phyloP scores from a whole-genome alignment of 2,329 filamentous ascomycete species.

The Aspergillus pseudotamarii region DNA sequence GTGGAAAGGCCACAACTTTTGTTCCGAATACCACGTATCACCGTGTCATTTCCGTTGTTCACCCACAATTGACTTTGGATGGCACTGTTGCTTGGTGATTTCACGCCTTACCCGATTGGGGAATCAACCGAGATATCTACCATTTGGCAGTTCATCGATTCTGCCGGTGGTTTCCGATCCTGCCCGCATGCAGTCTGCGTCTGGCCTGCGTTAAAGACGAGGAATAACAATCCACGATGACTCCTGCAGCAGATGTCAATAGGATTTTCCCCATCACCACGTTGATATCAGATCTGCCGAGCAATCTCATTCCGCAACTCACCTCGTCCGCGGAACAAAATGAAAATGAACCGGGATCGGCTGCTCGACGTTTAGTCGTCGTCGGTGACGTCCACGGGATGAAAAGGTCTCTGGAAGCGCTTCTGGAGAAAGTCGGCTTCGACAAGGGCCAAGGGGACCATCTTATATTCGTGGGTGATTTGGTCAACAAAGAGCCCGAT shows the following conservation, averaged over 20 bases:
- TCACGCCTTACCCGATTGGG: too few species aligned
- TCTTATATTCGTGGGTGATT: slow-evolving; percentile 23
- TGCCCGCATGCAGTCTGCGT: too few species aligned
- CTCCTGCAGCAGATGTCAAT: background rate
- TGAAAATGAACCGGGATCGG: background rate
- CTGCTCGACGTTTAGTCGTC: background rate
- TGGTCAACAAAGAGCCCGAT: slow-evolving; percentile 27
- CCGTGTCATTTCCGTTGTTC: too few species aligned
- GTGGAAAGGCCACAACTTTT: too few species aligned
- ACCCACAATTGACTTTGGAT: too few species aligned
- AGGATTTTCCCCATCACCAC: background rate
- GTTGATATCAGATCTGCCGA: background rate
- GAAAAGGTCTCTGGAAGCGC: background rate
- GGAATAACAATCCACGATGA: background rate
- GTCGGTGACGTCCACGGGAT: background rate
- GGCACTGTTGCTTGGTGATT: too few species aligned
- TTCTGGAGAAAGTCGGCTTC: background rate
- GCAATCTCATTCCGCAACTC: background rate
- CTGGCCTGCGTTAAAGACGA: background rate
- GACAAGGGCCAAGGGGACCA: slow-evolving; percentile 21
- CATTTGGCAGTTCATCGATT: too few species aligned
- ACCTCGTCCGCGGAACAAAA: background rate
- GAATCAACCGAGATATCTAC: too few species aligned
- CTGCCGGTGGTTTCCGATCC: too few species aligned
- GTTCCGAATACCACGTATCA: too few species aligned